Base-by-base conservation (phyloP, 176 grass and related monocot genomes). In the Oryza glaberrima region DNA sequence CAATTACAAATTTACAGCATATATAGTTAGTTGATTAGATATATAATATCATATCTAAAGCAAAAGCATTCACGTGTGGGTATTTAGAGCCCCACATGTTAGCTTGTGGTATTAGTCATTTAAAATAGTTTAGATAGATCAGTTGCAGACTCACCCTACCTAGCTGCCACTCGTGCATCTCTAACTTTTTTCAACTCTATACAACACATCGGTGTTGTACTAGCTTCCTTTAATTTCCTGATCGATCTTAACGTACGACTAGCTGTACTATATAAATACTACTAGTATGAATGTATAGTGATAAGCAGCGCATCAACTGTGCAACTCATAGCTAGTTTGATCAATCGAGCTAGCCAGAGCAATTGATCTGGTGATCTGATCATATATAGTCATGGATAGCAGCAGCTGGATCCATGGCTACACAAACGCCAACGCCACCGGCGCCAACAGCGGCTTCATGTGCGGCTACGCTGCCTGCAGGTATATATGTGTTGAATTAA, bases 381-480 rank as follows among this genome's bases (percentile, higher is more conserved):
- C 30, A 30, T 30, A 30, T 30, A 30, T 30, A 20, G 17, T 20
- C 2, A 47, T 65, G 89, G 89, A 87, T 41, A 81, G 81, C 79
- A 20, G 58, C 81, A 79, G 77, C 81, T 77, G 77, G 85, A 23
- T 77, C 77, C 81, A 84, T 67, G 85, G 52, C 52, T 65, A 65
- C 32, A 3, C 10, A 11, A 1, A 10, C 45, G 35, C 14, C 36
- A 36, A 0, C 87, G 9, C 4, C 65, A 4, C 2, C 65, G 78
- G n/a, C 52, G 64, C 34, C 19, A 76, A 74, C 73, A 82, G 47
- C 80, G 88, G 85, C 13, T 81, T 84, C 81, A 84, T 72, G 81
- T 91, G 85, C 71, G 85, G 81, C 41, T 84, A 91, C 32, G 66
- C 87, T 69, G 74, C 80, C 26, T 28, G 26, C 48, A 86, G 79